Base-by-base conservation (phyloP, 495 filamentous ascomycete genomes). In the Penicillium malachiteum region DNA sequence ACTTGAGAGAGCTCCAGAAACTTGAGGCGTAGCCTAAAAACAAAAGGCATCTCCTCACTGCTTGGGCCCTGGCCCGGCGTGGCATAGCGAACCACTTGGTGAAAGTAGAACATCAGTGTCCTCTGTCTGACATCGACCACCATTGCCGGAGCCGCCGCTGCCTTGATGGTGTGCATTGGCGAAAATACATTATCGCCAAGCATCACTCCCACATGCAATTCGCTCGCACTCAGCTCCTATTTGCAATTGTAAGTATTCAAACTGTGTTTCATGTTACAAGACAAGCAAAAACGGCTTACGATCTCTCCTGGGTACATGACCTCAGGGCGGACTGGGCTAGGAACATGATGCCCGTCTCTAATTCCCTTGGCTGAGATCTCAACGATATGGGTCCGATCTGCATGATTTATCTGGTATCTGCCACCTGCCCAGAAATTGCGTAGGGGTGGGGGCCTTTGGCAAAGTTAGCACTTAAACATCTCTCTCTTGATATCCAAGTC, bases 1-100 rank as follows among this genome's bases (percentile, higher is more conserved):
- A 96, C 71, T 3, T 70, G 70, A 26, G 79, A 70, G 34, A 94
- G 60, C 41, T 88, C 83, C 18, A 72, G 58, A 55, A 96, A 86
- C 12, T 81, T 83, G 3, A 96, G 78, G 3, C 74, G 78, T 34
- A 91, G 71, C 30, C 79, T 74, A 62, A 78, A 84, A 12, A 66
- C 14, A 5, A 32, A 54, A 54, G 12, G 71, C 65, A 40, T 56
- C 58, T 18, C 34, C 55, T 21, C 46, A n/a, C 2, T 5, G 16
- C 18, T 21, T 31, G 10, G 17, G 17, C 11, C 12, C 13, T 39
- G 12, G 16, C 5, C 16, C 21, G 21, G 8, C 0, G 14, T n/a
- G 5, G 37, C 2, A n/a, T 39, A 18, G 31, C 26, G 43, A 10
- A 58, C 51, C 0, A 14, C 18, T 11, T 48, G 32, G 37, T 57